phyloP scores from a whole-genome alignment of 1,139 yeast species.

The Lodderomyces elongisporus region DNA sequence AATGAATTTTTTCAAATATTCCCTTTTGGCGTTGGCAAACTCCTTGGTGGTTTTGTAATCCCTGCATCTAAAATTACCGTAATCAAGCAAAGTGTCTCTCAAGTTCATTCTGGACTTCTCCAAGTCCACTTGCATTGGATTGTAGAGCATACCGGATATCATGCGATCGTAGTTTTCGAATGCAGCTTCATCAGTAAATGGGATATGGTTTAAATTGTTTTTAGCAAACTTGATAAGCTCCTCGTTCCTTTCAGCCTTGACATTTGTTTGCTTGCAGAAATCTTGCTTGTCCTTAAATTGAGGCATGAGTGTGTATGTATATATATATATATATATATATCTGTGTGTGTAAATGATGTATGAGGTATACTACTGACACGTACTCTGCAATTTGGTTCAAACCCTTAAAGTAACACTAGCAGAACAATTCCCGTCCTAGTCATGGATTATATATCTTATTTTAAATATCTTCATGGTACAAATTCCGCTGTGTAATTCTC shows the following conservation, averaged over 20 bases:
- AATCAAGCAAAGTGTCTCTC: slow-evolving; percentile 24
- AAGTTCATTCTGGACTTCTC: slow-evolving; percentile 9
- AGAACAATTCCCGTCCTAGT: too few species aligned
- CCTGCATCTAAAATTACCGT: slow-evolving; percentile 32
- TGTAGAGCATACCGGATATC: slow-evolving; percentile 19
- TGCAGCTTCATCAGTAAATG: slow-evolving; percentile 15
- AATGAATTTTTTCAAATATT: slow-evolving; percentile 34
- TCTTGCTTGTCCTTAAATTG: slow-evolving; percentile 12
- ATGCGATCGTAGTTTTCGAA: slow-evolving; percentile 38
- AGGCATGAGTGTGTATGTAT: slow-evolving; percentile 7
- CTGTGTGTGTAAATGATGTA: too few species aligned
- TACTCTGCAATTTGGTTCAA: too few species aligned
- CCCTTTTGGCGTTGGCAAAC: slow-evolving; percentile 28
- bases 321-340: too few species aligned
- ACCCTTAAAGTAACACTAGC: too few species aligned
- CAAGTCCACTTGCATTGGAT: slow-evolving; percentile 10
- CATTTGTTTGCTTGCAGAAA: slow-evolving; percentile 11
- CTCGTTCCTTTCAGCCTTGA: slow-evolving; percentile 22
- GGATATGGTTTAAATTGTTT: slow-evolving; percentile 36
- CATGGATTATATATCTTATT: too few species aligned
- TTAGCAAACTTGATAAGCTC: slow-evolving; percentile 40
- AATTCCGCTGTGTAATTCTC: too few species aligned
- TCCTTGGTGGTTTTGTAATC: slow-evolving; percentile 25
- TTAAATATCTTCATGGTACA: too few species aligned
- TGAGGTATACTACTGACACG: too few species aligned